Evolutionary conservation across 495 filamentous ascomycete species (phyloP).

Genomic region (Neurospora tetraspora): DNA sequence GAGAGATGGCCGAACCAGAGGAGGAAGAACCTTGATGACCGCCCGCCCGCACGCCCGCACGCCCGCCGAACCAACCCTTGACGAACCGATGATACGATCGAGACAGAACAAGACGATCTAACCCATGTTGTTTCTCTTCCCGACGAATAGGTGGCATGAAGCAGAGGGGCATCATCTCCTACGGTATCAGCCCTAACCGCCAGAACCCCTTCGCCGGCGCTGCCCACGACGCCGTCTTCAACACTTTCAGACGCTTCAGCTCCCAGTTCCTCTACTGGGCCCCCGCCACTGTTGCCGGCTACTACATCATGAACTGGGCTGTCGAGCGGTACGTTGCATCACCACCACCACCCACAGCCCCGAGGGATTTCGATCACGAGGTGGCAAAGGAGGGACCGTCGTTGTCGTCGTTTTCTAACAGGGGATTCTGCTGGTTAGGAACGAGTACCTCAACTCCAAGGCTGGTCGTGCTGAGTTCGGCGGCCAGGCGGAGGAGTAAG

Average conservation of each 20-base stretch:
- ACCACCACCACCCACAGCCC: neutral
- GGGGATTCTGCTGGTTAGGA: conserved; percentile 40
- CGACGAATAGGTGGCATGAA: conserved; percentile 30
- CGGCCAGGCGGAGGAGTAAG: conserved; percentile 37
- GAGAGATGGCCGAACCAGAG: neutral
- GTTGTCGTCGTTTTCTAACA: conserved; percentile 8
- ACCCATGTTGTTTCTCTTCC: conserved; percentile 10
- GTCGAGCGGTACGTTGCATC: conserved; percentile 57
- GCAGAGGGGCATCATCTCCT: conserved; percentile 49
- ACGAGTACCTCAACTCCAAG: conserved; percentile 90
- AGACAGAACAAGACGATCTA: neutral
- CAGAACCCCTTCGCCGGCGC: conserved; percentile 49
- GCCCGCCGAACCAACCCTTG: neutral
- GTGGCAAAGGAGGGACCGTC: neutral
- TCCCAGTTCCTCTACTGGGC: conserved; percentile 70
- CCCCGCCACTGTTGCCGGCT: conserved; percentile 67
- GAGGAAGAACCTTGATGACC: neutral
- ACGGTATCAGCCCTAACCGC: conserved; percentile 42
- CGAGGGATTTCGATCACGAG: neutral
- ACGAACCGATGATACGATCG: neutral
- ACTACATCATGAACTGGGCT: conserved; percentile 78
- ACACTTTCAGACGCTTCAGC: conserved; percentile 49
- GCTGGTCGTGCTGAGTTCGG: conserved; percentile 55
- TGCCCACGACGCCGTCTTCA: conserved; percentile 49
- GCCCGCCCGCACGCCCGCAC: neutral